These are phyloP conservation scores for Rhododendron henanense DNA, from an alignment of 148 eudicot species.

Conservation along the genomic window DNA sequence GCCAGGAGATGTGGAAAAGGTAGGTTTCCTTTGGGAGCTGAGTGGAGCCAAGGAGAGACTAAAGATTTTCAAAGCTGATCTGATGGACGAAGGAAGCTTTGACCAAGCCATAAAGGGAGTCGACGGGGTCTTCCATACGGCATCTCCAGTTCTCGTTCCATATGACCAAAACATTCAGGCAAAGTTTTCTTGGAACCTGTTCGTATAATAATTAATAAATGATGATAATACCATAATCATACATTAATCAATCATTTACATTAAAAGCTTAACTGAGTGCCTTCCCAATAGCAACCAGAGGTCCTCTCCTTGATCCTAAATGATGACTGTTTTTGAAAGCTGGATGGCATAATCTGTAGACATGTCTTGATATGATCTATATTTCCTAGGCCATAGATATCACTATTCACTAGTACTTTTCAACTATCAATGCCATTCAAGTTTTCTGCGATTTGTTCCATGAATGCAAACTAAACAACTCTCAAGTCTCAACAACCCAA, in stretches of 20 bases:
- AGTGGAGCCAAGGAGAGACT: slow-evolving; percentile 84
- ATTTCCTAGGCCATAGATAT: not conserved
- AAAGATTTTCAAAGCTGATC: slow-evolving; percentile 73
- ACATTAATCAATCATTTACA: not conserved
- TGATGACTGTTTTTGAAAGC: not conserved
- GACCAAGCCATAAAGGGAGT: slow-evolving; percentile 70
- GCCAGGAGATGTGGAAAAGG: slow-evolving; percentile 65
- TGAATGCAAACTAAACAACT: not conserved
- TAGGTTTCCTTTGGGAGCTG: slow-evolving; percentile 65
- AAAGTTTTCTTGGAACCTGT: slow-evolving; percentile 17
- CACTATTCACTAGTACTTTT: not conserved
- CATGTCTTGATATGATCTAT: not conserved
- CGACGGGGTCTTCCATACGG: slow-evolving; percentile 90
- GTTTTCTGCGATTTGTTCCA: not conserved
- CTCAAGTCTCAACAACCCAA: not conserved
- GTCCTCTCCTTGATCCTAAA: not conserved
- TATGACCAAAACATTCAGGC: slow-evolving; percentile 65
- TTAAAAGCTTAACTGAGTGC: not conserved
- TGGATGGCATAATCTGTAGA: not conserved
- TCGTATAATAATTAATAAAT: not conserved
- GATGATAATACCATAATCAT: not conserved
- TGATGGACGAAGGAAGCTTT: slow-evolving; percentile 79
- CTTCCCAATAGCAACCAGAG: not conserved
- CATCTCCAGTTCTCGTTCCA: slow-evolving; percentile 78
- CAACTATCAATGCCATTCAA: not conserved